Conservation (phyloP, 768 basidiomycete species). For the Boletus tomentosulus region DNA sequence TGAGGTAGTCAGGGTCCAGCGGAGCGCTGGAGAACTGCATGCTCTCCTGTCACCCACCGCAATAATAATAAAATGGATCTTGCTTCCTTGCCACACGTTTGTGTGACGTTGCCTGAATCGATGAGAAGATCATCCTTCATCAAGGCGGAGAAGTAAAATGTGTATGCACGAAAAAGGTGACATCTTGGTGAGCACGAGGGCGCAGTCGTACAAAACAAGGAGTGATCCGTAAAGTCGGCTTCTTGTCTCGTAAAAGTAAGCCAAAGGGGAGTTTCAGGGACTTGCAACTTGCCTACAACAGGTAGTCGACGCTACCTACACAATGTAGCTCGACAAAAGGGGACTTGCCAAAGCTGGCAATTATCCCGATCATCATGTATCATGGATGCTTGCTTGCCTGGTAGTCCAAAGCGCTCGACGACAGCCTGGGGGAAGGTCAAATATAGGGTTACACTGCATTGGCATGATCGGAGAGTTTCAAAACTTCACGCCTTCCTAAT, state of each 20-base stretch:
- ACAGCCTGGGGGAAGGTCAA: background rate
- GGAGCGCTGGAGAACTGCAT: background rate
- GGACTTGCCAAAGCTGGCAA: too few species aligned
- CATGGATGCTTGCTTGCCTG: too few species aligned
- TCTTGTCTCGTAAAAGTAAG: slow-evolving; percentile 7
- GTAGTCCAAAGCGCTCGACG: too few species aligned
- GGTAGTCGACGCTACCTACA: background rate
- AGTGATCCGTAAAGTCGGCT: slow-evolving; percentile 5
- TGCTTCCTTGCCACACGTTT: background rate
- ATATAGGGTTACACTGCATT: slow-evolving; percentile 17
- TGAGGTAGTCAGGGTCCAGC: slow-evolving; percentile 13
- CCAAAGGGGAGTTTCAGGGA: background rate
- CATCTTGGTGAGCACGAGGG: background rate
- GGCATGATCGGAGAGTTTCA: background rate
- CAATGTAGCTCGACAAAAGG: background rate
- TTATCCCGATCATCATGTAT: too few species aligned
- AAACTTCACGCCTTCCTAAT: background rate
- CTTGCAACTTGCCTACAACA: slow-evolving; percentile 1
- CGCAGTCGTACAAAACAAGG: background rate
- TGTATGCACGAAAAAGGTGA: background rate
- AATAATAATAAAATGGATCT: slow-evolving; percentile 2
- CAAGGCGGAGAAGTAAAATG: background rate
- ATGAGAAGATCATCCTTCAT: background rate
- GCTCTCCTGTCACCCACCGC: background rate
- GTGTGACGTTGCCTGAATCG: background rate